A percentile compares a stretch with the other conserved stretches of the same genome.
Evolutionary conservation across 2,329 filamentous ascomycete species (phyloP).

Genomic region (Hypoxylon sp.): DNA sequence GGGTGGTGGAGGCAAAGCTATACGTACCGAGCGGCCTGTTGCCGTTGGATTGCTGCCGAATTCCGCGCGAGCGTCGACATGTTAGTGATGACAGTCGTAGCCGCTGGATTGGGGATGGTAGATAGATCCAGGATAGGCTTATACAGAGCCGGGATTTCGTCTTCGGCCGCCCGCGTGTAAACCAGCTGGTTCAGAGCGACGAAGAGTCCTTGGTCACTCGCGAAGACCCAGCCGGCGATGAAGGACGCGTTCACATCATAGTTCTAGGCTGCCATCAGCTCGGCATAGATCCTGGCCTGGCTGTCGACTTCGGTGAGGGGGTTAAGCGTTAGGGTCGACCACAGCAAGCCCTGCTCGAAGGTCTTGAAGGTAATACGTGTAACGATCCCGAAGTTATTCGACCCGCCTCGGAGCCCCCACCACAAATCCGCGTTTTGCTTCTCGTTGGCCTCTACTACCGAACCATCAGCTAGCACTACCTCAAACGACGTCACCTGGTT

Average conservation of each 20-base stretch:
- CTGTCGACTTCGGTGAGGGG: conserved; percentile 21
- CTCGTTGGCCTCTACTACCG: conserved; percentile 31
- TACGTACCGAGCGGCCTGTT: conserved; percentile 1
- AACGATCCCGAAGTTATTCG: conserved; percentile 48
- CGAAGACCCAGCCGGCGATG: conserved; percentile 22
- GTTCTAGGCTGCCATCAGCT: conserved; percentile 9
- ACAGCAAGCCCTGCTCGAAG: conserved; percentile 40
- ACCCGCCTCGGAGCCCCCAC: conserved; percentile 41
- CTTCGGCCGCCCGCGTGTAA: conserved; percentile 19
- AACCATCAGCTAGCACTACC: conserved; percentile 33
- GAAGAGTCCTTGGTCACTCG: background rate
- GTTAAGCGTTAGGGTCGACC: conserved; percentile 28
- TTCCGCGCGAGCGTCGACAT: conserved; percentile 3
- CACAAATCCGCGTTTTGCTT: conserved; percentile 38
- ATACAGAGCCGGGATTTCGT: background rate
- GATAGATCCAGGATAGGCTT: conserved; percentile 1
- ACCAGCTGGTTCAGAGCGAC: conserved; percentile 20
- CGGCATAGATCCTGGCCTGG: conserved; percentile 6
- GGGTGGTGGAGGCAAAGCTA: background rate
- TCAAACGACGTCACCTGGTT: conserved; percentile 28
- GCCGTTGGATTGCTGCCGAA: background rate
- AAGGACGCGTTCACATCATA: conserved; percentile 36
- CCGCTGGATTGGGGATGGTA: background rate
- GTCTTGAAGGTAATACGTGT: conserved; percentile 38
- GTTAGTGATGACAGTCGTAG: background rate